These are phyloP conservation scores for Aspergillus thermomutatus DNA, from an alignment of 2,329 filamentous ascomycete genomes.

Conservation along the genomic window DNA sequence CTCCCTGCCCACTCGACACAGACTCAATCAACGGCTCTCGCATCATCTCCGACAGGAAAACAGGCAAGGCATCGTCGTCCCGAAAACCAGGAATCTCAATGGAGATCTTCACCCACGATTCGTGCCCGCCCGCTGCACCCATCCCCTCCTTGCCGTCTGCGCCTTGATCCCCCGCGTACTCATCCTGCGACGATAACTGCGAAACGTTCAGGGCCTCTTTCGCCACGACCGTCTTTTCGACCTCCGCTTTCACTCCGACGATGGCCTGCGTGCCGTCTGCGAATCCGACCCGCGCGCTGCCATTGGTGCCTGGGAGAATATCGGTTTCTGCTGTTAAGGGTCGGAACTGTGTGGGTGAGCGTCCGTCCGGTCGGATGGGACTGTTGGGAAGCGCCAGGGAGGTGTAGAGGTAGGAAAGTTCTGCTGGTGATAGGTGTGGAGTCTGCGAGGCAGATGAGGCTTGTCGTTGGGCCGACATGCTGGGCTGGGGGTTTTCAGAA, in stretches of 20 bases:
- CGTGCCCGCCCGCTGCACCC: constrained; percentile 41
- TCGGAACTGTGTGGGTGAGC: constrained; percentile 79
- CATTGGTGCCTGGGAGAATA: constrained; percentile 84
- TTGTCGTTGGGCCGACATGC: constrained; percentile 63
- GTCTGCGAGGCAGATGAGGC: constrained; percentile 47
- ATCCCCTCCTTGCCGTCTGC: constrained; percentile 24
- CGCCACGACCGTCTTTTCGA: constrained; percentile 64
- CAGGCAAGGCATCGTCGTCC: constrained; percentile 85
- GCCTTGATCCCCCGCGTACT: constrained; percentile 19
- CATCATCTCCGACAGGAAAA: constrained; percentile 85
- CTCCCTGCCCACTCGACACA: constrained; percentile 71
- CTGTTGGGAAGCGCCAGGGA: constrained; percentile 71
- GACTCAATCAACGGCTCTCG: constrained; percentile 72
- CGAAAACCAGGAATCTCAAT: constrained; percentile 89
- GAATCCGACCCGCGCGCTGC: constrained; percentile 89
- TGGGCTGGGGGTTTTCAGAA: constrained; percentile 2
- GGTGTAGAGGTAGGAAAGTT: constrained; percentile 90
- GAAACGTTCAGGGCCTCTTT: constrained; percentile 37
- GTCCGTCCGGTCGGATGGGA: constrained; percentile 86
- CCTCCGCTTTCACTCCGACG: constrained; percentile 92
- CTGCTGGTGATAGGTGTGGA: constrained; percentile 81
- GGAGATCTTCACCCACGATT: constrained; percentile 80
- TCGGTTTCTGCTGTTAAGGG: constrained; percentile 86
- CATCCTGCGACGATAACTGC: constrained; percentile 26
- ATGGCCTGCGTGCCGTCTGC: constrained; percentile 94